phyloP scores from a whole-genome alignment of 2,329 filamentous ascomycete species.

The Botryotinia convoluta region DNA sequence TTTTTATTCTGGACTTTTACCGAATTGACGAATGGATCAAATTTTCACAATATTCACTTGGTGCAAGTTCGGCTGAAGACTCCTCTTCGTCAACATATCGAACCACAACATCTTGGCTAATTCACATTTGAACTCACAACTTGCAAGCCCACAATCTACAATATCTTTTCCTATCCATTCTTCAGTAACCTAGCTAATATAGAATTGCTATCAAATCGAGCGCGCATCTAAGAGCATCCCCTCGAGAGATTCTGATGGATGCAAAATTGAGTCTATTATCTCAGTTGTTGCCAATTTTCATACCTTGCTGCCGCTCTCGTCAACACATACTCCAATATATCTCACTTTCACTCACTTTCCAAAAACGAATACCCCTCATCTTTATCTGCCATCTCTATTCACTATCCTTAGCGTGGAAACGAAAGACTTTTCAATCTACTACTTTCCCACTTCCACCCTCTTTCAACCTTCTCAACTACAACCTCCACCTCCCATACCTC shows the following conservation, averaged over 20 bases:
- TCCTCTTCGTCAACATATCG: not conserved
- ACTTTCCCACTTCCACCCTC: not conserved
- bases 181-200: not conserved
- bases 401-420: not conserved
- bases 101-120: too few species aligned
- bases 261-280: not conserved
- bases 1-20: too few species aligned
- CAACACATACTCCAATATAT: not conserved
- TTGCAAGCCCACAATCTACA: not conserved
- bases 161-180: too few species aligned
- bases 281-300: not conserved
- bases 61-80: too few species aligned
- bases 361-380: not conserved
- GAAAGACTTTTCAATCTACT: not conserved
- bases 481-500: not conserved
- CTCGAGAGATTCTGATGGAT: not conserved
- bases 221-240: fast-evolving
- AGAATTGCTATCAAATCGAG: not conserved
- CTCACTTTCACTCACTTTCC: not conserved
- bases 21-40: not conserved
- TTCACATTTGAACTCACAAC: not conserved
- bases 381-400: not conserved
- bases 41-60: not conserved
- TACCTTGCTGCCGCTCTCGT: not conserved
- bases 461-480: not conserved